Conservation (phyloP, 768 basidiomycete species). For the Trametes punicea region DNA sequence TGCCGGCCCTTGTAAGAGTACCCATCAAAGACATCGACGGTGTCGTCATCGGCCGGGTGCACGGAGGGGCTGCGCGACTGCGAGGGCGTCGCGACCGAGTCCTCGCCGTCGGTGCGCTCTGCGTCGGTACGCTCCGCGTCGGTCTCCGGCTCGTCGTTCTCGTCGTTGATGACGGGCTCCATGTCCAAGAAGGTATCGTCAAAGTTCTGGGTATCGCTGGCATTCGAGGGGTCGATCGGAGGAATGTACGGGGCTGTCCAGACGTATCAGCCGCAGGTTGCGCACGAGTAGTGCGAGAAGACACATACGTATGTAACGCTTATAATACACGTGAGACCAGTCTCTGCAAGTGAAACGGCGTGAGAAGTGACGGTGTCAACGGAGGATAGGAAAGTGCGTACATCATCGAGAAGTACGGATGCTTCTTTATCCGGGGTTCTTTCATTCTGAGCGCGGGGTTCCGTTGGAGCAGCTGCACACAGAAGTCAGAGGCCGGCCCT, state of each 20-base stretch:
- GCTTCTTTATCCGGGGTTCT: constrained; percentile 90
- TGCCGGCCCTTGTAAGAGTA: constrained; percentile 90
- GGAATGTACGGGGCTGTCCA: constrained; percentile 84
- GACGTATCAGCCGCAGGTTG: not conserved
- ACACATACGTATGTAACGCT: constrained; percentile 84
- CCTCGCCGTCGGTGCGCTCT: constrained; percentile 72
- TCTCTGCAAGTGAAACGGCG: constrained; percentile 49
- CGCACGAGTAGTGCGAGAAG: not conserved
- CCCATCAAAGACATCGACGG: constrained; percentile 83
- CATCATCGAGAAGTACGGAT: constrained; percentile 96
- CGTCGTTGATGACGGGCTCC: constrained; percentile 87
- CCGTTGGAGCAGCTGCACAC: constrained; percentile 77
- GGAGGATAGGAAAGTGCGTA: constrained; percentile 36
- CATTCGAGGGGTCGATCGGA: constrained; percentile 85
- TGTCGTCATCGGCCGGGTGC: constrained; percentile 47
- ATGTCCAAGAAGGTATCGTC: constrained; percentile 96
- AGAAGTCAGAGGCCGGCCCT: constrained; percentile 1
- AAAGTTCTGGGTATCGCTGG: constrained; percentile 96
- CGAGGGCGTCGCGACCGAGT: constrained; percentile 73
- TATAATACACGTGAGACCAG: constrained; percentile 92
- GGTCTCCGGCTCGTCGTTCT: constrained; percentile 59
- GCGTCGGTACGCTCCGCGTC: constrained; percentile 71
- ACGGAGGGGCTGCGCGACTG: constrained; percentile 77
- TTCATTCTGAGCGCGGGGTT: constrained; percentile 88
- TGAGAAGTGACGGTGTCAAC: constrained; percentile 15